Percentiles rank a stretch among this genome's conserved stretches.
Evolutionary conservation across 2,329 filamentous ascomycete species (phyloP).

Genomic region (Ceratocystis colombiana): DNA sequence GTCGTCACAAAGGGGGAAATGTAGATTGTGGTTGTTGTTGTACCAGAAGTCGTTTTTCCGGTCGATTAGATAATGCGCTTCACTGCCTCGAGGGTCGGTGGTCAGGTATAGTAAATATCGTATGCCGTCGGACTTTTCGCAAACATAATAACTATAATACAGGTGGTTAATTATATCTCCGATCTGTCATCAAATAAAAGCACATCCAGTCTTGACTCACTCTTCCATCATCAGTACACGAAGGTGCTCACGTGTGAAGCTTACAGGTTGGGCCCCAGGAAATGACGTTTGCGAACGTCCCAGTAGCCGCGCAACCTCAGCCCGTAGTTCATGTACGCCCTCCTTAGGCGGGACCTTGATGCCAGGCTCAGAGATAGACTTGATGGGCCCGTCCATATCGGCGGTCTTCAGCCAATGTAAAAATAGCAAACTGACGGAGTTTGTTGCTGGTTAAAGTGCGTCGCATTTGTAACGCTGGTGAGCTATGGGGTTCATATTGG

Average conservation of each 20-base stretch:
- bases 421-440: neutral
- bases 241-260: slow-evolving; percentile 72
- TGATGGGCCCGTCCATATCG: slow-evolving; percentile 34
- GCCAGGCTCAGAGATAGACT: slow-evolving; percentile 51
- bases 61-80: slow-evolving; percentile 87
- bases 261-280: slow-evolving; percentile 88
- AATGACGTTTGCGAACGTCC: slow-evolving; percentile 58
- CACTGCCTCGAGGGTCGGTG: slow-evolving; percentile 45
- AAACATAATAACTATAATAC: slow-evolving; percentile 69
- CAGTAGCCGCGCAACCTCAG: slow-evolving; percentile 67
- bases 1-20: slow-evolving; percentile 65
- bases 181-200: neutral
- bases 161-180: slow-evolving; percentile 21
- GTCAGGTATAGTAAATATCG: slow-evolving; percentile 91
- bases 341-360: slow-evolving; percentile 46
- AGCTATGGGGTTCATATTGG: no score
- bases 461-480: no score
- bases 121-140: slow-evolving; percentile 96
- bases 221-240: slow-evolving; percentile 72
- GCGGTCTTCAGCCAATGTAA: neutral
- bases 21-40: slow-evolving; percentile 57
- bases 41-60: slow-evolving; percentile 96
- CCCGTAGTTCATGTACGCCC: slow-evolving; percentile 52
- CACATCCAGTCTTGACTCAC: slow-evolving; percentile 35
- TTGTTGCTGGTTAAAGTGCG: no score